Evolutionary conservation across 345 rosid genomes (phyloP), one percentile per base, ranked within the genome.

Genomic region (Boechera divaricarpa): DNA sequence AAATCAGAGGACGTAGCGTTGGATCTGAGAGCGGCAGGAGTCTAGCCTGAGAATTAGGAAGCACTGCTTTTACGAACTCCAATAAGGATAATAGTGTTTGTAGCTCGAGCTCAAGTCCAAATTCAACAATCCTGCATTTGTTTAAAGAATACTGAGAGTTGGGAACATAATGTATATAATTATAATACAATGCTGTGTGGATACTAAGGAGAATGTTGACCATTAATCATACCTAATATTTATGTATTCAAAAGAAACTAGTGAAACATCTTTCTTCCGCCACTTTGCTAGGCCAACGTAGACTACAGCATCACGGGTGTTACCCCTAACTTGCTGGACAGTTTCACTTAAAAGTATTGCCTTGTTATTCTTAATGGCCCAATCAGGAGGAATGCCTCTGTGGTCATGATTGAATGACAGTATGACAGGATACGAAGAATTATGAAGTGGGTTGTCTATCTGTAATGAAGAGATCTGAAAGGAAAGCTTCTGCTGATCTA

Each of bases 41-140:
- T 79, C 80, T 74, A 82, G 83, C 81, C 68, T 84, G 88, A 72
- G 85, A 87, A 74, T 85, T 85, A 67, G 87, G 89, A 82, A 87
- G 87, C 66, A 85, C 82, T 73, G 89, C 78, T 85, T 85, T 90
- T 35, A 82, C 68, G 66, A 87, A 90, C 77, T 90, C 89, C 18
- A 89, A 83, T 85, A 94, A 76, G 73, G 87, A 77, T 76, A 89
- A 80, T 62, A 91, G 67, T 41, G 90, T 77, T 84, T 92, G 96
- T 80, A 91, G 91, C 79, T 94, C 98, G 77, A 94, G 90, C 84
- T 91, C 96, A 75, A 94, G 97, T 70, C 75, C 80, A 75, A 92
- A 91, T 80, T 86, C 89, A 81, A 88, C 88, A 51, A 91, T 75
- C 79, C 98, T 94, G 91, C 87, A 88, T 77, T 73, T 70, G 63